Conservation (phyloP, 352 stramenopile species). For the Pythium grandisporangium region DNA sequence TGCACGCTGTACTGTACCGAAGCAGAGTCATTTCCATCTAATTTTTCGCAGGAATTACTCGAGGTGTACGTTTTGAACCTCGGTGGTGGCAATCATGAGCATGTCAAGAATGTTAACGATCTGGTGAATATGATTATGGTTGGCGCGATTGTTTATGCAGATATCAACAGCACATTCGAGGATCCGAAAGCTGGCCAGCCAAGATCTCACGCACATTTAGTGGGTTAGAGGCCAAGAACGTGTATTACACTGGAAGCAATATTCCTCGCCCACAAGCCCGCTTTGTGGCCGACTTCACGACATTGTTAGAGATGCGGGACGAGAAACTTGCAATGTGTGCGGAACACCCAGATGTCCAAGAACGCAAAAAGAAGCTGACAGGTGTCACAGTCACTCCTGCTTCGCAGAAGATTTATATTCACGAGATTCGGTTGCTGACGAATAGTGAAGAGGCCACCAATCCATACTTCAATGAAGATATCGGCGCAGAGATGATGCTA, state of each 20-base stretch:
- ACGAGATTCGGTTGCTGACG: constrained; percentile 55
- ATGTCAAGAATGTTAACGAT: no score
- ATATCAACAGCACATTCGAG: constrained; percentile 62
- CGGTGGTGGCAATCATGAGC: not conserved
- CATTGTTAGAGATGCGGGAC: constrained; percentile 69
- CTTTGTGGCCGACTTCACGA: constrained; percentile 74
- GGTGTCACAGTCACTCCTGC: constrained; percentile 67
- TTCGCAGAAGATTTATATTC: constrained; percentile 63
- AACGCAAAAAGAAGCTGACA: constrained; percentile 75
- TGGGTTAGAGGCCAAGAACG: constrained; percentile 55
- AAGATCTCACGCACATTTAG: constrained; percentile 78
- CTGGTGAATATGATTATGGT: not conserved
- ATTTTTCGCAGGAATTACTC: constrained; percentile 62
- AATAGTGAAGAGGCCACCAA: not conserved
- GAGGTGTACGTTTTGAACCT: constrained; percentile 29
- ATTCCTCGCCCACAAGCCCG: constrained; percentile 66
- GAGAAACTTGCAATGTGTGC: constrained; percentile 37
- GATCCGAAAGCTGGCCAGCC: constrained; percentile 58
- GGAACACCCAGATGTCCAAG: constrained; percentile 29
- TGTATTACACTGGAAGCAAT: constrained; percentile 43
- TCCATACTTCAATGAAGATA: no score
- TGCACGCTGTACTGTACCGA: constrained; percentile 76
- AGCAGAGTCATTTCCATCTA: constrained; percentile 49
- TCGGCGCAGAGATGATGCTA: no score
- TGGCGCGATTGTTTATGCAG: constrained; percentile 4